Percentiles rank a stretch among this genome's conserved stretches.
phyloP scores from a whole-genome alignment of 2,329 filamentous ascomycete genomes.

The Penicillium sclerotigenum region DNA sequence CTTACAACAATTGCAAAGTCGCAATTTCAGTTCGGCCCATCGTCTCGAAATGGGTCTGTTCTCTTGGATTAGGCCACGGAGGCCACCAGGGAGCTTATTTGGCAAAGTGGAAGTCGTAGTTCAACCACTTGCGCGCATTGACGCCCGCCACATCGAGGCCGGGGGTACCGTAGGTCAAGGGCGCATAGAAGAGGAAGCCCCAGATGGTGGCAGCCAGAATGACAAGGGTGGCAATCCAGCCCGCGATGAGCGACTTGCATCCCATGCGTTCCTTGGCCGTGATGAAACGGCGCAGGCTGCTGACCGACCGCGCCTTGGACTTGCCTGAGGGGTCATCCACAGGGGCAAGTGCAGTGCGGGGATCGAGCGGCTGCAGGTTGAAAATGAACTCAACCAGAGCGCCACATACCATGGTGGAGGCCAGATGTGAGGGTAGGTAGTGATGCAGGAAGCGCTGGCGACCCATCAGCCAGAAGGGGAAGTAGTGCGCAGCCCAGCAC shows the following conservation, averaged over 20 bases:
- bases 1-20: constrained; percentile 11
- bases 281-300: constrained; percentile 54
- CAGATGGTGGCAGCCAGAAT: constrained; percentile 67
- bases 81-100: constrained; percentile 60
- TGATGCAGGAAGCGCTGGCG: constrained; percentile 97
- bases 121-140: constrained; percentile 84
- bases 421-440: constrained; percentile 91
- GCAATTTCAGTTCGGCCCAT: constrained; percentile 6
- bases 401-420: constrained; percentile 84
- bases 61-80: not conserved
- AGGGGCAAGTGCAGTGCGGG: constrained; percentile 49
- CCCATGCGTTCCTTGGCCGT: constrained; percentile 80
- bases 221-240: constrained; percentile 74
- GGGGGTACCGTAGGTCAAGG: constrained; percentile 91
- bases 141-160: constrained; percentile 78
- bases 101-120: constrained; percentile 96
- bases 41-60: not conserved
- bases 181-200: constrained; percentile 90
- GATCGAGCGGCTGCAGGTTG: constrained; percentile 69
- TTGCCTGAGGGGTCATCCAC: constrained; percentile 39
- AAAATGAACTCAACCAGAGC: constrained; percentile 95
- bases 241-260: constrained; percentile 69
- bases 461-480: constrained; percentile 97
- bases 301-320: constrained; percentile 40
- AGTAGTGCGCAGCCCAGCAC: constrained; percentile 94